Evolutionary conservation across 2,329 filamentous ascomycete species (phyloP).

Genomic region (Phialophora macrospora): DNA sequence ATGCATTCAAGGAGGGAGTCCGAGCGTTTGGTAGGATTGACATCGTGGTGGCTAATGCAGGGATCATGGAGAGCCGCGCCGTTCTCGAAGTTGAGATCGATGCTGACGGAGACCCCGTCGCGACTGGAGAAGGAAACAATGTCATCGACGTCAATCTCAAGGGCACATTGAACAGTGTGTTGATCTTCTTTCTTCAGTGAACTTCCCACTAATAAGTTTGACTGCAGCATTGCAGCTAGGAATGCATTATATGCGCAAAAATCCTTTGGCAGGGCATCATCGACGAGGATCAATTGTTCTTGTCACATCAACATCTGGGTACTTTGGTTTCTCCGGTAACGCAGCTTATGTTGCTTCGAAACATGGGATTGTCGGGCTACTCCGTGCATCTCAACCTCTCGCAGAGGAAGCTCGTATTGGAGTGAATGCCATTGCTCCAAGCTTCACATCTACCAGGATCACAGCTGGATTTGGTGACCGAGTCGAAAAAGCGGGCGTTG

Average conservation of each 20-base stretch:
- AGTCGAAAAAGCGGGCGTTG: constrained; percentile 49
- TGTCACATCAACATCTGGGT: constrained; percentile 51
- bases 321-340: constrained; percentile 52
- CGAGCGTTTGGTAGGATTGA: constrained; percentile 58
- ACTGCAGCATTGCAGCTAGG: constrained; percentile 43
- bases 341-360: constrained; percentile 53
- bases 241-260: constrained; percentile 40
- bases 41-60: constrained; percentile 70
- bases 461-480: constrained; percentile 47
- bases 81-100: constrained; percentile 32
- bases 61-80: constrained; percentile 55
- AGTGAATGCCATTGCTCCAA: constrained; percentile 52
- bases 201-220: constrained; percentile 36
- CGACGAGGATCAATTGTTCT: constrained; percentile 47
- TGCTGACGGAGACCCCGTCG: constrained; percentile 38
- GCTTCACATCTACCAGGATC: constrained; percentile 55
- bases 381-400: constrained; percentile 44
- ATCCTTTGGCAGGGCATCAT: background rate
- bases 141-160: constrained; percentile 52
- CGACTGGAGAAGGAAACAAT: constrained; percentile 40
- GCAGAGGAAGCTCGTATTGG: constrained; percentile 47
- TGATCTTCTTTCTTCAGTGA: background rate
- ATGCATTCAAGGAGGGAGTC: constrained; percentile 44
- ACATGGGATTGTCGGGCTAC: constrained; percentile 50
- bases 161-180: constrained; percentile 52